A percentile compares a stretch with the other conserved stretches of the same genome.
phyloP scores from a whole-genome alignment of 768 basidiomycete species.

The Boletus rubropictus region DNA sequence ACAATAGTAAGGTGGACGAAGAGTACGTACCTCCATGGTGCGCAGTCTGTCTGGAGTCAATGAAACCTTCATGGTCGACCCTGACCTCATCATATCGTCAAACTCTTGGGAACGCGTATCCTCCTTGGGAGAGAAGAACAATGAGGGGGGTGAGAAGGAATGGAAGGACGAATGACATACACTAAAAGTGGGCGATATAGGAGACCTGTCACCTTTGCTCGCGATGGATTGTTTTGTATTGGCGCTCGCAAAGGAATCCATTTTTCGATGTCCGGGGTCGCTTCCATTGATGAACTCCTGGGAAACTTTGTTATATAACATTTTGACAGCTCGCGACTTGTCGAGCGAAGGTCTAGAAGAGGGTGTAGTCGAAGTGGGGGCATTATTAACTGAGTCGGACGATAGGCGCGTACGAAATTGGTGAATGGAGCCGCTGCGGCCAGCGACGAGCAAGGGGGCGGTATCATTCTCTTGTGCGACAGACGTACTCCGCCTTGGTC shows the following conservation, averaged over 20 bases:
- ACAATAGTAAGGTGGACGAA: constrained; percentile 15
- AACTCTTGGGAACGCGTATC: constrained; percentile 69
- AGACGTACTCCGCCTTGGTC: constrained; percentile 64
- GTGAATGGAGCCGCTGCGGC: constrained; percentile 21
- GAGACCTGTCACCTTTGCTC: constrained; percentile 31
- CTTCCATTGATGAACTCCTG: constrained; percentile 38
- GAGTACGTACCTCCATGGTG: constrained; percentile 79
- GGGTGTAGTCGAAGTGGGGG: constrained; percentile 14
- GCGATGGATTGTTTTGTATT: constrained; percentile 37
- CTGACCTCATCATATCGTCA: constrained; percentile 86
- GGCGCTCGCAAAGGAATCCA: constrained; percentile 50
- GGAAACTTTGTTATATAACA: constrained; percentile 42
- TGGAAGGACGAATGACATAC: constrained; percentile 18
- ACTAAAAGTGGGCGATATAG: constrained; percentile 32
- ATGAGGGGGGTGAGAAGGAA: neutral
- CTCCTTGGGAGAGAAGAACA: constrained; percentile 37
- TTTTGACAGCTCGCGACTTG: constrained; percentile 55
- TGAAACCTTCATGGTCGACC: constrained; percentile 91
- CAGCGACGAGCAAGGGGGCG: constrained; percentile 39
- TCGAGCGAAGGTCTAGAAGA: constrained; percentile 56
- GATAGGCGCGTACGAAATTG: constrained; percentile 31
- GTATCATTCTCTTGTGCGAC: constrained; percentile 50
- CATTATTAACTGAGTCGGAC: constrained; percentile 34
- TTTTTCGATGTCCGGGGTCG: constrained; percentile 49
- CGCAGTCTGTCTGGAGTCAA: constrained; percentile 90